Conservation (phyloP, 108 stramenopile genomes). For the Parietichytrium sp. region DNA sequence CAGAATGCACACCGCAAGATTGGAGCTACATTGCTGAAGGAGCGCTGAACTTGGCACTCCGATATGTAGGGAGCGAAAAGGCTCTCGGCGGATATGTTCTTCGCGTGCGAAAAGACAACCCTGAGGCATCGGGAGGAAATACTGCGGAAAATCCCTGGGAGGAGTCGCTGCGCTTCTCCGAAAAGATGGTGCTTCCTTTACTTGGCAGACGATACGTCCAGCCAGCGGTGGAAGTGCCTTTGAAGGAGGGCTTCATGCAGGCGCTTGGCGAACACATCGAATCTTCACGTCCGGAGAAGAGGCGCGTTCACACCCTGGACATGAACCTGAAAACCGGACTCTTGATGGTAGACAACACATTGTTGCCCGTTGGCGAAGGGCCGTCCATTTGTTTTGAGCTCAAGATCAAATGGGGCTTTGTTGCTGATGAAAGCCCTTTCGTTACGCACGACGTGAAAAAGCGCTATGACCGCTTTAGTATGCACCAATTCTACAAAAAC, state of each 20-base stretch:
- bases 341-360: slow-evolving; percentile 12
- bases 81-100: background rate
- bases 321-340: slow-evolving; percentile 20
- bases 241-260: background rate
- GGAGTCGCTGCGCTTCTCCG: slow-evolving; percentile 9
- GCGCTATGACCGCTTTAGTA: background rate
- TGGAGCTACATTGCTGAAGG: slow-evolving; percentile 34
- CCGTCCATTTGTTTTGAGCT: slow-evolving; percentile 35
- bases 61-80: background rate
- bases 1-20: background rate
- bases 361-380: background rate
- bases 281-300: background rate
- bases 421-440: background rate
- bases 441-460: slow-evolving; percentile 12
- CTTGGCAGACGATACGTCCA: slow-evolving; percentile 22
- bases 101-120: slow-evolving; percentile 35
- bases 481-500: slow-evolving; percentile 18
- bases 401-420: slow-evolving; percentile 30
- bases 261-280: slow-evolving; percentile 7
- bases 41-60: slow-evolving; percentile 5
- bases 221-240: background rate
- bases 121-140: slow-evolving; percentile 22
- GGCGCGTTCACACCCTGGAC: slow-evolving; percentile 9
- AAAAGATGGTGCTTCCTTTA: background rate
- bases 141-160: background rate